Conservation (phyloP, 2,329 filamentous ascomycete genomes). For the Teratosphaeria pseudoeucalypti region DNA sequence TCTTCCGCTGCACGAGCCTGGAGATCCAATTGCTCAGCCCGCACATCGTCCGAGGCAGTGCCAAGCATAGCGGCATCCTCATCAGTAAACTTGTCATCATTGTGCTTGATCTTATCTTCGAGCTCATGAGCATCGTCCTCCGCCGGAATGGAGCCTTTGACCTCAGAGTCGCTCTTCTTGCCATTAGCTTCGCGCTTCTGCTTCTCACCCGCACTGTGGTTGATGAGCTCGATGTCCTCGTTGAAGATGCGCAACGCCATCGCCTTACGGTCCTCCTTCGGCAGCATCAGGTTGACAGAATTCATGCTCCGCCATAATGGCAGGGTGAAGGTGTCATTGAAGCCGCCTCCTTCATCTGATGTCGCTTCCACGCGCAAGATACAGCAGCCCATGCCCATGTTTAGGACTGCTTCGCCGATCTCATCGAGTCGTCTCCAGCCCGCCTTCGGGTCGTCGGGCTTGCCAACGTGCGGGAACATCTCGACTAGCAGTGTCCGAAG, state of each 20-base stretch:
- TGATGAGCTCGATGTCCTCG: conserved; percentile 71
- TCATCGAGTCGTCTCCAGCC: conserved; percentile 68
- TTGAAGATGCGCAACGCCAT: conserved; percentile 89
- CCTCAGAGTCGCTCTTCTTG: not conserved
- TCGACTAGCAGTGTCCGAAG: conserved; percentile 76
- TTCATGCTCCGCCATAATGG: conserved; percentile 90
- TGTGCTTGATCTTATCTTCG: conserved; percentile 5
- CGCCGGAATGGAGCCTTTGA: conserved; percentile 10
- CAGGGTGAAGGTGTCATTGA: conserved; percentile 71
- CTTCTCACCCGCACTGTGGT: conserved; percentile 36
- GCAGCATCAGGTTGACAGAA: conserved; percentile 91
- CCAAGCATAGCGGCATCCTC: conserved; percentile 5
- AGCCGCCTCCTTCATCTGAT: conserved; percentile 29
- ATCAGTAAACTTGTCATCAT: conserved; percentile 7
- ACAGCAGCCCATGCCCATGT: conserved; percentile 83
- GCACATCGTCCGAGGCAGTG: conserved; percentile 1
- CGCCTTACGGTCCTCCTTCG: conserved; percentile 86
- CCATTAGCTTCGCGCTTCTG: not conserved
- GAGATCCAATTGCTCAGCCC: conserved; percentile 11
- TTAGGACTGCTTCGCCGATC: conserved; percentile 71
- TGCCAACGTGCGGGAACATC: conserved; percentile 82
- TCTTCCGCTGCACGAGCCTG: conserved; percentile 22
- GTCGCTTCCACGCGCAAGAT: conserved; percentile 55
- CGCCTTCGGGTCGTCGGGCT: conserved; percentile 38
- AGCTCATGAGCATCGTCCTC: conserved; percentile 11